Evolutionary conservation across 495 filamentous ascomycete species (phyloP).

Genomic region (Thermochaetoides thermophila): DNA sequence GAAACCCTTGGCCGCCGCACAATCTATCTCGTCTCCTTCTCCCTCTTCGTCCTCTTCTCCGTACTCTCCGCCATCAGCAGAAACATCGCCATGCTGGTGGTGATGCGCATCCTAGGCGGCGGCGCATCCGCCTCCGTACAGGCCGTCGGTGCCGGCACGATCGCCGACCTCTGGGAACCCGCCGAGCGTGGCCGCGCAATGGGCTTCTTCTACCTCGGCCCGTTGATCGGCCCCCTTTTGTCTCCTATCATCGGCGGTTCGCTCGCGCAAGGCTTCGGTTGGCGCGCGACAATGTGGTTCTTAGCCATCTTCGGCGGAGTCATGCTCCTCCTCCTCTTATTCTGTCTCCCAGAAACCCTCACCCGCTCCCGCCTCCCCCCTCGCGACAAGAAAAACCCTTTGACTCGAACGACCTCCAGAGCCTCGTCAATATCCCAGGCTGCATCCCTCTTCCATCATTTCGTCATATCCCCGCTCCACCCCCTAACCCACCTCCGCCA

Average conservation of each 20-base stretch:
- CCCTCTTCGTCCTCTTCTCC: conserved; percentile 65
- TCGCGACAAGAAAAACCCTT: neutral
- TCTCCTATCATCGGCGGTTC: conserved; percentile 79
- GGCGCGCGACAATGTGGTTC: conserved; percentile 84
- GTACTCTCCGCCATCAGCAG: conserved; percentile 55
- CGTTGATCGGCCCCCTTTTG: conserved; percentile 69
- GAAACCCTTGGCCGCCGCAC: conserved; percentile 69
- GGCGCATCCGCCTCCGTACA: conserved; percentile 81
- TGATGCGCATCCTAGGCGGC: conserved; percentile 69
- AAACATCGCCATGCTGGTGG: conserved; percentile 72
- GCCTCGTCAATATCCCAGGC: conserved; percentile 42
- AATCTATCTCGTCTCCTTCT: conserved; percentile 75
- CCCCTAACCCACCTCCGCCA: conserved; percentile 69
- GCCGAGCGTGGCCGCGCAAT: conserved; percentile 75
- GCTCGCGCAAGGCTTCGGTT: conserved; percentile 54
- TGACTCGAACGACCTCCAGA: conserved; percentile 39
- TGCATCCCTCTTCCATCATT: conserved; percentile 42
- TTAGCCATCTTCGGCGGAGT: conserved; percentile 60
- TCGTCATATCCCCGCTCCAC: conserved; percentile 65
- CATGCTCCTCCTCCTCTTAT: conserved; percentile 44
- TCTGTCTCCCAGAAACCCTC: conserved; percentile 61
- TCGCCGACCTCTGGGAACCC: conserved; percentile 82
- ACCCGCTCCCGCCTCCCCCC: conserved; percentile 5
- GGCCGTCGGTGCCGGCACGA: conserved; percentile 83
- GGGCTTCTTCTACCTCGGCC: conserved; percentile 85